phyloP scores from a whole-genome alignment of 2,329 filamentous ascomycete species.

The Cladosporium sp. region DNA sequence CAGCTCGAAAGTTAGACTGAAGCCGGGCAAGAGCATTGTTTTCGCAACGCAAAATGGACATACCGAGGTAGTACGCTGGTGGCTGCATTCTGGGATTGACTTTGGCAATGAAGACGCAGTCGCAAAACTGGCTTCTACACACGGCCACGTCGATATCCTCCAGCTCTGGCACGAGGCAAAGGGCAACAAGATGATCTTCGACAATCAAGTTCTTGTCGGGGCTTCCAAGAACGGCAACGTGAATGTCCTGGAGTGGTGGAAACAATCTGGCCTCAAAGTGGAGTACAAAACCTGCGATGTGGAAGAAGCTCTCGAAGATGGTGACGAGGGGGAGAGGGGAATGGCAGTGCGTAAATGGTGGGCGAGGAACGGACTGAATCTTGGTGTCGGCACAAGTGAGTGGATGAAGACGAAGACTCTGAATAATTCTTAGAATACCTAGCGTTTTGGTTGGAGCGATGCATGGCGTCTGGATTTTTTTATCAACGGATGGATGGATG shows the following conservation, averaged over 20 bases:
- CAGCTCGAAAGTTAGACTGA: constrained; percentile 56
- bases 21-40: constrained; percentile 80
- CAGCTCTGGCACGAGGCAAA: constrained; percentile 78
- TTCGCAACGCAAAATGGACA: constrained; percentile 82
- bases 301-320: constrained; percentile 90
- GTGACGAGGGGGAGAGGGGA: constrained; percentile 67
- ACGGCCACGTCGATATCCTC: constrained; percentile 80
- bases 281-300: constrained; percentile 96
- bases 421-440: constrained; percentile 6
- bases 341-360: constrained; percentile 80
- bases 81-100: constrained; percentile 78
- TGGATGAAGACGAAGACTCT: constrained; percentile 84
- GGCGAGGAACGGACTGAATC: constrained; percentile 77
- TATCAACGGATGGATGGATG: background rate
- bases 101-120: constrained; percentile 79
- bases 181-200: constrained; percentile 76
- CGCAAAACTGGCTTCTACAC: constrained; percentile 78
- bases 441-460: background rate
- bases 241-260: constrained; percentile 90
- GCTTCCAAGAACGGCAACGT: constrained; percentile 86
- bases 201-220: constrained; percentile 78
- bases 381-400: constrained; percentile 79
- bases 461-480: constrained; percentile 2
- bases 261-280: constrained; percentile 70
- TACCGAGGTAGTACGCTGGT: constrained; percentile 78